Base-by-base conservation (phyloP, 75 land plant genomes). In the Sequoiadendron giganteum region DNA sequence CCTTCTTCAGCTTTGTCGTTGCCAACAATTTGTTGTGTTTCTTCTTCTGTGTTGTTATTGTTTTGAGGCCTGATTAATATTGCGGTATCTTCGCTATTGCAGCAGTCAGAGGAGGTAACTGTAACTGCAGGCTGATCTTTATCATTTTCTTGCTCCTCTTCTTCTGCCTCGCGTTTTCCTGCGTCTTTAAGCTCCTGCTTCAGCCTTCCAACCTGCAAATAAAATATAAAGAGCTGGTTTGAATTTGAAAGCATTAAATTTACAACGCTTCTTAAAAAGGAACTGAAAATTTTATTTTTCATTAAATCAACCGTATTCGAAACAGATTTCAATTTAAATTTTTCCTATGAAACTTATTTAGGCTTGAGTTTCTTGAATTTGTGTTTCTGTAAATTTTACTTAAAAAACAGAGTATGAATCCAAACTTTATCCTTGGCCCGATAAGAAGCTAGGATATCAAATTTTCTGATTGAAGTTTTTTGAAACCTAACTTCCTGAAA, bases 201-300 rank as follows among this genome's bases (percentile, higher is more conserved):
- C 49, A 82, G 48, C 43, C 84, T 82, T 28, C 34, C 48, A 21
- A 82, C 84, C 84, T 82, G 84, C 84, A 82, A 42, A 28, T 28
- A 25, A 10, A 47, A 47, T 82, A 1, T n/a, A 47, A 8, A 28
- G 15, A 75, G 77, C 4, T 28, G n/a, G 11, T 82, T 47, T 34
- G 39, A 75, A 13, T 34, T 75, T 9, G 1, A n/a, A 10, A n/a
- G 32, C 47, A 39, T 1, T 13, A 13, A 25, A 47, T 45, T 45
- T n/a, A n/a, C 84, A 1, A n/a, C 28, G 11, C 48, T 45, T 1
- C 14, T 1, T n/a, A 82, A 1, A 82, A 39, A 19, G 10, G n/a
- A 2, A 47, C 52, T 47, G 21, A 25, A 65, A 10, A 3, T n/a
- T 45, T n/a, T 21, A n/a, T 28, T 47, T 78, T 78, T 25, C 47